These are phyloP conservation scores for Boletales sp. DNA, from an alignment of 768 basidiomycete species.

Conservation along the genomic window DNA sequence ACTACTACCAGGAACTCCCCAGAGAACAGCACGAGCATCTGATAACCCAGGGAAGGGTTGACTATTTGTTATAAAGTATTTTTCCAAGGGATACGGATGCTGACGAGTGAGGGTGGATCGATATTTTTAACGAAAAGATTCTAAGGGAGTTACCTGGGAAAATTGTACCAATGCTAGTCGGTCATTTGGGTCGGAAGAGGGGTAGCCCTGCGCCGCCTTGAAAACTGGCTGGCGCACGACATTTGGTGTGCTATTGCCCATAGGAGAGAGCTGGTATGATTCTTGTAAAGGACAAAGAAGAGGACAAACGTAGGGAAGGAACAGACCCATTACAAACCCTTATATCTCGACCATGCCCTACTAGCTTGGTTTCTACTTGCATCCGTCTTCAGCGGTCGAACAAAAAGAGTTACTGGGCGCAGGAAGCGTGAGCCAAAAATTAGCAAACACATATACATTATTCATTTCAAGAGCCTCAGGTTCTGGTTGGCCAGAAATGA, in stretches of 20 bases:
- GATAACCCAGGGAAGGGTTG: background rate
- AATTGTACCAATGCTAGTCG: background rate
- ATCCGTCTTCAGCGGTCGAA: too few species aligned
- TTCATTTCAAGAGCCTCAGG: background rate
- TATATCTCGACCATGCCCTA: constrained; percentile 1
- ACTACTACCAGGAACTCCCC: background rate
- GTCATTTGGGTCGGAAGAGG: background rate
- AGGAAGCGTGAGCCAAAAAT: background rate
- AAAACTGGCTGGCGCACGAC: background rate
- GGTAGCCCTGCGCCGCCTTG: background rate
- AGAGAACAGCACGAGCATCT: too few species aligned
- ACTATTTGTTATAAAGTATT: background rate
- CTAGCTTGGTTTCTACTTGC: too few species aligned
- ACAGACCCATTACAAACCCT: background rate
- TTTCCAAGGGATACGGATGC: background rate
- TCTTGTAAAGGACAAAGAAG: background rate
- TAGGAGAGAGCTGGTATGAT: background rate
- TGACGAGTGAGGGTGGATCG: background rate
- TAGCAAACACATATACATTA: background rate
- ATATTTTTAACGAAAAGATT: background rate
- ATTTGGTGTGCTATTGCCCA: background rate
- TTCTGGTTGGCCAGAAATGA: background rate
- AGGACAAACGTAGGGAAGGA: background rate
- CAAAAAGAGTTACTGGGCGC: background rate
- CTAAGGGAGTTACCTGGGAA: background rate